phyloP scores from a whole-genome alignment of 495 filamentous ascomycete genomes.

The Aspergillus affinis region DNA sequence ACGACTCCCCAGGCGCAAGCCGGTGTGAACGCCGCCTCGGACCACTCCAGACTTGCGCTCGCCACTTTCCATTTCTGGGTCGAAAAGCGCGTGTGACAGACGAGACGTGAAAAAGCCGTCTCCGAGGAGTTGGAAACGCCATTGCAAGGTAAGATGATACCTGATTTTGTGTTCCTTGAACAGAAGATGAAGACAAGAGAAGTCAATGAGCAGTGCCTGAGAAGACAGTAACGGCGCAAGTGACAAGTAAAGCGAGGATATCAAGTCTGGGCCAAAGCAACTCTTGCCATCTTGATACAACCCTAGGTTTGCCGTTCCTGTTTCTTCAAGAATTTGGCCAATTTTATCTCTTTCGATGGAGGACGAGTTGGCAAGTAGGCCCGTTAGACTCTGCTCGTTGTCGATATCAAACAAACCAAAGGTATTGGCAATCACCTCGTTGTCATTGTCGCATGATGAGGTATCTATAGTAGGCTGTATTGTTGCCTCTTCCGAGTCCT shows the following conservation, averaged over 20 bases:
- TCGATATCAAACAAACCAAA: slow-evolving; percentile 46
- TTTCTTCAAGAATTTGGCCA: slow-evolving; percentile 24
- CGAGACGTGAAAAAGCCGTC: slow-evolving; percentile 79
- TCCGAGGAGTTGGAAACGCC: slow-evolving; percentile 77
- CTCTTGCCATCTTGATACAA: slow-evolving; percentile 8
- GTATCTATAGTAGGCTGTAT: not conserved
- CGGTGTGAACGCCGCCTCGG: slow-evolving; percentile 70
- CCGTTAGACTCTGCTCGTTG: slow-evolving; percentile 24
- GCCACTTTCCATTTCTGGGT: slow-evolving; percentile 76
- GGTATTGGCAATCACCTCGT: slow-evolving; percentile 20
- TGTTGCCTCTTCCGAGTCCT: not conserved
- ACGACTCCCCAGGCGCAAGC: slow-evolving; percentile 72
- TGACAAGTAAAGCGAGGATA: slow-evolving; percentile 69
- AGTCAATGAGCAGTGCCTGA: slow-evolving; percentile 76
- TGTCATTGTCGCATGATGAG: not conserved
- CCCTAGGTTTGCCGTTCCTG: slow-evolving; percentile 13
- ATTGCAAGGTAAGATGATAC: slow-evolving; percentile 75
- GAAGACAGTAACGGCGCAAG: slow-evolving; percentile 70
- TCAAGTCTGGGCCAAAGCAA: slow-evolving; percentile 66
- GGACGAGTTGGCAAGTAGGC: slow-evolving; percentile 24
- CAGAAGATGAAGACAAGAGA: slow-evolving; percentile 72
- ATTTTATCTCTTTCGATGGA: slow-evolving; percentile 33
- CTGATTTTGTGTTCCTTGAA: slow-evolving; percentile 72
- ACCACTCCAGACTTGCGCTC: slow-evolving; percentile 68
- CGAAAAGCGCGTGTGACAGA: slow-evolving; percentile 81